These are phyloP conservation scores for Teunomyces barrocoloradensis DNA, from an alignment of 805 yeast genomes.

Conservation along the genomic window DNA sequence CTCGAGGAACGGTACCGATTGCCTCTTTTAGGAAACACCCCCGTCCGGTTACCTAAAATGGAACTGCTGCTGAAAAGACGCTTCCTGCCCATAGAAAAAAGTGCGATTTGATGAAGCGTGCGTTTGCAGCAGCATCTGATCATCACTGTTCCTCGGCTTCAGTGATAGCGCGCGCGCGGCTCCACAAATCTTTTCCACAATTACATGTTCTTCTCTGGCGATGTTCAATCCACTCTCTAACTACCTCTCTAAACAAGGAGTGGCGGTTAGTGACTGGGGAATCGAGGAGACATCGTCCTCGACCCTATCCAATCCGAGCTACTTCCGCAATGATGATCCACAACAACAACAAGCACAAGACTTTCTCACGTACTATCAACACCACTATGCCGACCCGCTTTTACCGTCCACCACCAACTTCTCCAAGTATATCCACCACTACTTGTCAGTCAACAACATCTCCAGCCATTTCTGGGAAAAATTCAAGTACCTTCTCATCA, in stretches of 20 bases:
- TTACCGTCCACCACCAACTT: constrained; percentile 19
- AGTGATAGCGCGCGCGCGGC: background rate
- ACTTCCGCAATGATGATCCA: constrained; percentile 1
- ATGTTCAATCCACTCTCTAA: constrained; percentile 24
- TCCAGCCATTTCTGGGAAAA: constrained; percentile 33
- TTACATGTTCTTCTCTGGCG: constrained; percentile 9
- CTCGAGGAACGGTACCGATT: background rate
- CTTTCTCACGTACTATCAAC: constrained; percentile 12
- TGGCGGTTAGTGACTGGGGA: constrained; percentile 35
- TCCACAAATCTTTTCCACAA: background rate
- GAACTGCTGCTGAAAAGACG: too few species aligned
- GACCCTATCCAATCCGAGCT: constrained; percentile 8
- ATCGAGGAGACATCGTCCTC: constrained; percentile 24
- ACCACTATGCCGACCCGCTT: background rate
- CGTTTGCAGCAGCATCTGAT: too few species aligned
- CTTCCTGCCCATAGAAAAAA: too few species aligned
- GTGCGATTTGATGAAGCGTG: too few species aligned
- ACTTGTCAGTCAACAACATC: constrained; percentile 20
- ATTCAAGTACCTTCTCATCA: constrained; percentile 39
- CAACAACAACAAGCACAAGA: constrained; percentile 3
- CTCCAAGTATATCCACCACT: constrained; percentile 21
- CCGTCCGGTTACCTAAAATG: too few species aligned
- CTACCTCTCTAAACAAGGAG: constrained; percentile 15
- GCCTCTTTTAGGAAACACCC: background rate
- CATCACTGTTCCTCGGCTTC: background rate